These are phyloP conservation scores for Wickerhamiella domercqiae DNA, from an alignment of 805 yeast genomes.

Conservation along the genomic window DNA sequence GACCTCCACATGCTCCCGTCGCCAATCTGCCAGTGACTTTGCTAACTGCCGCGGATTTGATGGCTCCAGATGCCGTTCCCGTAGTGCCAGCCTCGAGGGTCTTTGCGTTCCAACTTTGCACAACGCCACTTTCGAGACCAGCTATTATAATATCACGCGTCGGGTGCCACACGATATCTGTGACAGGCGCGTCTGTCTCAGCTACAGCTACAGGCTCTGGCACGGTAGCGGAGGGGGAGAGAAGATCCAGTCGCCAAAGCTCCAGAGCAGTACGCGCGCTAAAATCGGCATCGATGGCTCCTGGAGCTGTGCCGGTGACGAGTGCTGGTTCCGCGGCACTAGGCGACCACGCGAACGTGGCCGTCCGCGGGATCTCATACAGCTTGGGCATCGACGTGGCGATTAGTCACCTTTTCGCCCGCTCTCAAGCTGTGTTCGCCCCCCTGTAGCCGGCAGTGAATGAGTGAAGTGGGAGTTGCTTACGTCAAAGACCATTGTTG, in stretches of 20 bases:
- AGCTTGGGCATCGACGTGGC: slow-evolving; percentile 52
- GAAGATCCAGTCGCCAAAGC: slow-evolving; percentile 47
- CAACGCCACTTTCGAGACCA: slow-evolving; percentile 69
- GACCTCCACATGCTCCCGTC: slow-evolving; percentile 81
- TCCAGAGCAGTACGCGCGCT: slow-evolving; percentile 65
- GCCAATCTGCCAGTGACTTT: slow-evolving; percentile 55
- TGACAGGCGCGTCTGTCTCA: slow-evolving; percentile 31
- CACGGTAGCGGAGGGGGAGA: slow-evolving; percentile 22
- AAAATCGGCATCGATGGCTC: slow-evolving; percentile 82
- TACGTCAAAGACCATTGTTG: not conserved
- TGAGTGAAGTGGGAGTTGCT: too few species aligned
- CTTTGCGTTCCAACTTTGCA: slow-evolving; percentile 61
- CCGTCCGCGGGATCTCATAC: slow-evolving; percentile 68
- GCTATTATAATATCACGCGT: slow-evolving; percentile 43
- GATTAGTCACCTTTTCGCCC: not conserved
- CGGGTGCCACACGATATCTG: slow-evolving; percentile 26
- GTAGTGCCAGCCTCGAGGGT: slow-evolving; percentile 17
- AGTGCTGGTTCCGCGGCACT: slow-evolving; percentile 50
- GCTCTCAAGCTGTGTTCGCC: not conserved
- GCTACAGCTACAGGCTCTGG: slow-evolving; percentile 15
- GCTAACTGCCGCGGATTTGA: slow-evolving; percentile 61
- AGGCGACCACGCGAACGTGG: slow-evolving; percentile 94
- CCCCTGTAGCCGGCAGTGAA: slow-evolving; percentile 1
- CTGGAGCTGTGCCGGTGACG: slow-evolving; percentile 91
- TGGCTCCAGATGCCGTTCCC: slow-evolving; percentile 33